Evolutionary conservation across 78 protist species (phyloP), one percentile per base, ranked within the genome.

Genomic region (Diacronema lutheri): DNA sequence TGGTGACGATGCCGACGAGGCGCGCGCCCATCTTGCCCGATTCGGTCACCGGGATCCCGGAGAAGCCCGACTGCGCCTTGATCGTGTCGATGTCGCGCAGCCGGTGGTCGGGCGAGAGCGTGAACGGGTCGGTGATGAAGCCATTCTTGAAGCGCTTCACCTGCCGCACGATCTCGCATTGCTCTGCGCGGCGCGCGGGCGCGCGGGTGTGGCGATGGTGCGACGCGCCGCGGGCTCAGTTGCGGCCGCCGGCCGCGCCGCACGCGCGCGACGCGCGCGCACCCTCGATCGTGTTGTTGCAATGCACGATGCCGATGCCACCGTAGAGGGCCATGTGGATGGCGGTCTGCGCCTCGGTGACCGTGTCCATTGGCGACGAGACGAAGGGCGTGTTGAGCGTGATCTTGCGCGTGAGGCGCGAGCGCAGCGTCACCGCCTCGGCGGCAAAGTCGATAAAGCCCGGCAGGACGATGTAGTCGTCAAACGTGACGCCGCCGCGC

Each of bases 261-360:
- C n/a, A n/a, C n/a, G n/a, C n/a, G n/a, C n/a, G n/a, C n/a, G n/a
- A n/a, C n/a, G n/a, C n/a, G n/a, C 50, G 23, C 38, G 46, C 38
- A 74, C 98, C 92, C 57, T 92, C 95, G 19, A 89, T 76, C 7
- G 90, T 38, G 82, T 86, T 88, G 90, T 95, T 95, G 89, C 92
- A 86, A 90, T 96, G 98, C 68, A 96, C 78, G 71, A 96, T 92
- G 78, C 98, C 98, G 40, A 96, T 88, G 35, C 98, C 98, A 46
- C 98, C 98, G 40, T 56, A 78, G 62, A 85, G 82, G 21, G 98
- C 98, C 97, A 96, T 95, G 77, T 84, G 89, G 83, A 95, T 89
- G n/a, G 97, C 98, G 97, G 94, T 96, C 35, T 66, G 60, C 44
- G 80, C 86, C 71, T 90, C 96, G 26, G 97, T 93, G 74, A 96